Evolutionary conservation across 2,329 filamentous ascomycete genomes (phyloP).

Genomic region (Colletotrichum salicis): DNA sequence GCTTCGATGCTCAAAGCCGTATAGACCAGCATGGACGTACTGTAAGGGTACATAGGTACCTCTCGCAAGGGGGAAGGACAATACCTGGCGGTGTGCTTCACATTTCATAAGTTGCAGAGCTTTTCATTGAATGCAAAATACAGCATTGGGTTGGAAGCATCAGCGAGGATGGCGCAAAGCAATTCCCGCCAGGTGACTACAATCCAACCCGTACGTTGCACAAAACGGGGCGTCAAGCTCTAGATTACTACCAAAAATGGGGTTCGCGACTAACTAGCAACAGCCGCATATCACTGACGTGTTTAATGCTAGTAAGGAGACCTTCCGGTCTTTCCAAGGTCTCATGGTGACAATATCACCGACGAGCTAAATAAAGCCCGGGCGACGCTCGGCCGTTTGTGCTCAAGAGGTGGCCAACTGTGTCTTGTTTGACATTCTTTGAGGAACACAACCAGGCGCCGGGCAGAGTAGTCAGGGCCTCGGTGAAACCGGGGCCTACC

Average conservation of each 20-base stretch:
- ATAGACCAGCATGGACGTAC: not conserved
- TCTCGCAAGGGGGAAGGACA: not conserved
- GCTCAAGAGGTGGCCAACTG: constrained; percentile 3
- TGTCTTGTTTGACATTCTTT: constrained; percentile 7
- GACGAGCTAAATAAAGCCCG: constrained; percentile 28
- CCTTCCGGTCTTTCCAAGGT: not conserved
- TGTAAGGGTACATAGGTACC: not conserved
- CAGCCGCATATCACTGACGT: not conserved
- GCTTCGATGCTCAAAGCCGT: not conserved
- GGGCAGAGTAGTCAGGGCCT: constrained; percentile 6
- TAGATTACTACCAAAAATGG: not conserved
- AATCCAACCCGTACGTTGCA: not conserved
- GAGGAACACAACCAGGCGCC: constrained; percentile 10
- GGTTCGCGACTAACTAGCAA: not conserved
- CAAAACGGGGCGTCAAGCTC: not conserved
- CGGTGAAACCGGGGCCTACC: constrained; percentile 38
- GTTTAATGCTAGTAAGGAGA: not conserved
- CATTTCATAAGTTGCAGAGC: not conserved
- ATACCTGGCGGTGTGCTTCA: not conserved
- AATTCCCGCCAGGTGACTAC: not conserved
- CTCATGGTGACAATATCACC: not conserved
- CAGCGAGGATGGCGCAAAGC: not conserved
- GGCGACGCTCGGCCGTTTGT: constrained; percentile 18
- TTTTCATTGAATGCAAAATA: not conserved
- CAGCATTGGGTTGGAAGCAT: not conserved